These are phyloP conservation scores for Talaromyces borbonicus DNA, from an alignment of 495 filamentous ascomycete genomes.

Conservation along the genomic window DNA sequence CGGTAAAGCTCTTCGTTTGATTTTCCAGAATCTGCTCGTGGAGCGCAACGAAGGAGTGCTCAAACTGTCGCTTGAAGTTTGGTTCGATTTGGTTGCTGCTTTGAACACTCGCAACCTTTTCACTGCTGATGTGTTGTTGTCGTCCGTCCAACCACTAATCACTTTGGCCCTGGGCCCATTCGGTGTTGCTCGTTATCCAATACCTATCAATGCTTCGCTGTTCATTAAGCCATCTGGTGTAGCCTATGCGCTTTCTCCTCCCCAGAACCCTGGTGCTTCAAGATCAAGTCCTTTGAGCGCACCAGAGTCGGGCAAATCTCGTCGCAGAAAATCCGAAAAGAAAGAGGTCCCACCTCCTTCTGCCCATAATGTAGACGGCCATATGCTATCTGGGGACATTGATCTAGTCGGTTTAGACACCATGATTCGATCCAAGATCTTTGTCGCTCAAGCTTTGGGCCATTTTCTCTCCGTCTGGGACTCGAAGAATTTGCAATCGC, in stretches of 20 bases:
- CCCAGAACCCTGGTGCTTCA: constrained; percentile 36
- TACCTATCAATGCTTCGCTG: constrained; percentile 77
- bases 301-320: constrained; percentile 42
- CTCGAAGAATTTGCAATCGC: constrained; percentile 27
- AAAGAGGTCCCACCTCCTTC: constrained; percentile 59
- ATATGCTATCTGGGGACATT: constrained; percentile 95
- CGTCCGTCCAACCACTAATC: constrained; percentile 65
- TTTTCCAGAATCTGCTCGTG: constrained; percentile 92
- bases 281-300: constrained; percentile 48
- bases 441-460: constrained; percentile 75
- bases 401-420: constrained; percentile 85
- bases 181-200: constrained; percentile 77
- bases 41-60: constrained; percentile 77
- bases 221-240: constrained; percentile 94
- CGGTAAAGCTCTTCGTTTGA: constrained; percentile 75
- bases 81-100: constrained; percentile 63
- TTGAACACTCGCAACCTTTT: constrained; percentile 53
- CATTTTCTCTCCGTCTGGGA: constrained; percentile 36
- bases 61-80: constrained; percentile 74
- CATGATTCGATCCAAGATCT: constrained; percentile 79
- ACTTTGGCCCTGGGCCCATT: constrained; percentile 78
- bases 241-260: constrained; percentile 50
- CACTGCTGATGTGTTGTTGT: constrained; percentile 47
- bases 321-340: constrained; percentile 74
- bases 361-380: constrained; percentile 89